Conservation (phyloP, 257 asterid genomes). For the Gentiana macrophylla region DNA sequence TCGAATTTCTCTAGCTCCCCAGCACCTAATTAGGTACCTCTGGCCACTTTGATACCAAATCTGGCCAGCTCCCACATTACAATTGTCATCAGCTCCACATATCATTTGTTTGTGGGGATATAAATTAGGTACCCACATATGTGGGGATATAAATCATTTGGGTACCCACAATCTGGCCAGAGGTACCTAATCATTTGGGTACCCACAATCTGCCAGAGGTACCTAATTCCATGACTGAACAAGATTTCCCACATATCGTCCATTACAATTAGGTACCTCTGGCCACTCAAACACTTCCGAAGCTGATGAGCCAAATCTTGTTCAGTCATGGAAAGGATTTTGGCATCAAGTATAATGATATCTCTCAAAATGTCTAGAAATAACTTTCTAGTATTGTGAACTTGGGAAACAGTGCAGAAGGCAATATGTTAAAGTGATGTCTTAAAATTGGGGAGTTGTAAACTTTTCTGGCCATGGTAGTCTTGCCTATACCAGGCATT, state of each 20-base stretch:
- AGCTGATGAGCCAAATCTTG: not conserved
- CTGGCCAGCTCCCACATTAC: too few species aligned
- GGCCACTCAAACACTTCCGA: not conserved
- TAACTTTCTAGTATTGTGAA: not conserved
- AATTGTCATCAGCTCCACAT: too few species aligned
- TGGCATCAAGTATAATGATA: not conserved
- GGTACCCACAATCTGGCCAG: too few species aligned
- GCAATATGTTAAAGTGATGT: conserved; percentile 1
- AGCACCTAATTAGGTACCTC: too few species aligned
- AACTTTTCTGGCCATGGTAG: not conserved
- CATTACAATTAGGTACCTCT: conserved; percentile 10
- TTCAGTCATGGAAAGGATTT: not conserved
- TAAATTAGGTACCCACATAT: too few species aligned
- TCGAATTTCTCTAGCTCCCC: too few species aligned
- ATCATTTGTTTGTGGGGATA: too few species aligned
- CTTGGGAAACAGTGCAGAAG: not conserved
- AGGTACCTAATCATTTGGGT: too few species aligned
- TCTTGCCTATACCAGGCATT: conserved; percentile 8
- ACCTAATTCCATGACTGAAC: not conserved
- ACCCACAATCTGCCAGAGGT: too few species aligned
- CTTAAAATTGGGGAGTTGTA: not conserved
- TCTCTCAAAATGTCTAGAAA: conserved; percentile 7
- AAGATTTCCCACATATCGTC: conserved; percentile 10
- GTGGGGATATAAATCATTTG: too few species aligned
- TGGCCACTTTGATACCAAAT: too few species aligned